Base-by-base conservation (phyloP, 2,329 filamentous ascomycete species). In the Exophiala calicioides region DNA sequence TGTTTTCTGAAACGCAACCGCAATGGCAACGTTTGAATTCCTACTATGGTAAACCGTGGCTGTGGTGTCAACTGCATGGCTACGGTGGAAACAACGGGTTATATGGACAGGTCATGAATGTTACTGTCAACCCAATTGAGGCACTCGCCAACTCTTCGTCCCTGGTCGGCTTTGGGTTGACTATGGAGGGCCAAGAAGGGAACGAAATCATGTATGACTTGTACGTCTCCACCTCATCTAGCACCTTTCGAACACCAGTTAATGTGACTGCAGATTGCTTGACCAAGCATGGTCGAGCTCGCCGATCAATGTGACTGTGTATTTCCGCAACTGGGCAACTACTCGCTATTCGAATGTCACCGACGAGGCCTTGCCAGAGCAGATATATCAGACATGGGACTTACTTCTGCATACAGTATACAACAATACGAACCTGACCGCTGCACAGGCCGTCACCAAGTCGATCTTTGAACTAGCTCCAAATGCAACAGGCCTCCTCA, bases 151-250 rank as follows among this genome's bases (percentile, higher is more conserved):
- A 67, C 19, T 72, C 72, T 0, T 60, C 59, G 3, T 70, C 67
- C 1, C 60, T 78, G 27, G 65, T 76, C 1, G 75, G 75, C 1
- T 72, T 75, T 40, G 75, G 75, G 1, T 60, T 74, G 3, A 73
- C 72, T 0, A 70, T 72, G 52, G 75, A 78, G 46, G 73, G 68
- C 6, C 74, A 77, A 52, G 75, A 76, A 52, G 75, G 74, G 13
- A 78, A 78, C 49, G 74, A 78, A 43, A 70, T 79, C 48, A 65
- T 78, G 46, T 78, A 78, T 55, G 69, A 73, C 42, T 58, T 78
- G 42, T 44, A 35, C 26, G 40, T 44, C 9, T n/a, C 13, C 5
- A 9, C 13, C 6, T 35, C 12, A 5, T 13, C 9, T 18, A n/a
- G 12, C 19, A 19, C 3, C 7, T 27, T n/a, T 13, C 20, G 4